Evolutionary conservation across 257 asterid species (phyloP), one percentile per base, ranked within the genome.

Genomic region (Jasminum sambac): DNA sequence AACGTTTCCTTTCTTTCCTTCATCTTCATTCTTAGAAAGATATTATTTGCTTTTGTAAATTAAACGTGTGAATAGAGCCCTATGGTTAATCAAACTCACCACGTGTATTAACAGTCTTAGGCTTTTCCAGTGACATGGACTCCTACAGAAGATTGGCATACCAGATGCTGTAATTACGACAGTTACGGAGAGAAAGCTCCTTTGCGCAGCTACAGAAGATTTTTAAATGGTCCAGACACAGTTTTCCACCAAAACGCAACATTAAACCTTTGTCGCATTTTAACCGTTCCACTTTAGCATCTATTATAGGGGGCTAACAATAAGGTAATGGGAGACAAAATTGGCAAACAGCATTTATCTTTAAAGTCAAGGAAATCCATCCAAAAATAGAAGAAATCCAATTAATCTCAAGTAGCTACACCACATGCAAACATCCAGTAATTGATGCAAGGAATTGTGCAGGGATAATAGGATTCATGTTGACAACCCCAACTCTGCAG

Each of bases 341-440:
- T 43, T 10, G 50, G n/a, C 50, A 43, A 43, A 1, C 43, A 6
- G 43, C 11, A 39, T 39, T 43, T 39, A 36, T 64, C 23, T 42
- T 19, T 39, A 39, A 72, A 67, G 69, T 11, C 42, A 64, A 55
- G 30, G 21, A 13, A 43, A 60, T 67, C 25, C 21, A 19, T 17
- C 12, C 25, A 34, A 44, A 57, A 59, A 12, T 66, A 57, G 6
- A 1, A 40, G 10, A 63, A 39, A 62, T 37, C 23, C 12, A 25
- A 24, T 36, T 11, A 60, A 44, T 58, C 60, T 40, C 44, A 57
- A 24, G n/a, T 25, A 66, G 19, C 69, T 55, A 65, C 38, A 61
- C 62, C 58, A 9, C 41, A 63, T 43, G 37, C 42, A 66, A 74
- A 17, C 59, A 55, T 46, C 70, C 14, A 46, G 63, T 23, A 39